Base-by-base conservation (phyloP, 1,284 basidiomycete species). In the Malassezia dermatis region DNA sequence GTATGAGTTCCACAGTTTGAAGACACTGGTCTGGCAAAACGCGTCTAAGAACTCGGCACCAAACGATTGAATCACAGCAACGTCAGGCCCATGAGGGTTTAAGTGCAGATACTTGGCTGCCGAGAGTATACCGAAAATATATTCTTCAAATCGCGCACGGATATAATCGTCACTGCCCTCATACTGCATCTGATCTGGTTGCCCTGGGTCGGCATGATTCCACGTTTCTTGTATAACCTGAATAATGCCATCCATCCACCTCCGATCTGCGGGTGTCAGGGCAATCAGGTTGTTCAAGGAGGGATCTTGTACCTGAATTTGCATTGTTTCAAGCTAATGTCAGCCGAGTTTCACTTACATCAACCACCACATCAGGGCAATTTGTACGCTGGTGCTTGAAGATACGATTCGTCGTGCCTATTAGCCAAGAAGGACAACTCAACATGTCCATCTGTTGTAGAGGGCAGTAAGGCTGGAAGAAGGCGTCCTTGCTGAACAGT, bases 381-480 rank as follows among this genome's bases (percentile, higher is more conserved):
- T 78, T 84, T 65, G 93, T 88, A 61, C 83, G 84, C 76, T 94
- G 89, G 64, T 93, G 87, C 12, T 88, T 89, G 39, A 96, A 88
- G 64, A 99, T 95, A 44, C 86, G 84, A 75, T 98, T 99, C 8
- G 93, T 98, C 60, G 88, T 90, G 10, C 93, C 81, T 4, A 79
- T 78, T 19, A 99, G 79, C 85, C 87, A 98, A 41, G 80, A 79
- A 3, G 86, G 84, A 27, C 84, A 82, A 65, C 82, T 84, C 37
- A 94, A 77, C 77, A 90, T 82, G 63, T 96, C 93, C 15, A 95
- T 80, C 75, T 99, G 91, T 75, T 99, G 93, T 8, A 99, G 76
- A 0, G 93, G 93, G 21, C 98, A 79, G 76, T 96, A 99, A 1
- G 93, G 94, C 76, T 99, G 93, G 78, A 98, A 99, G 78, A 96